Evolutionary conservation across 768 basidiomycete species (phyloP), one percentile per base, ranked within the genome.

Genomic region (Boletellus ananas): DNA sequence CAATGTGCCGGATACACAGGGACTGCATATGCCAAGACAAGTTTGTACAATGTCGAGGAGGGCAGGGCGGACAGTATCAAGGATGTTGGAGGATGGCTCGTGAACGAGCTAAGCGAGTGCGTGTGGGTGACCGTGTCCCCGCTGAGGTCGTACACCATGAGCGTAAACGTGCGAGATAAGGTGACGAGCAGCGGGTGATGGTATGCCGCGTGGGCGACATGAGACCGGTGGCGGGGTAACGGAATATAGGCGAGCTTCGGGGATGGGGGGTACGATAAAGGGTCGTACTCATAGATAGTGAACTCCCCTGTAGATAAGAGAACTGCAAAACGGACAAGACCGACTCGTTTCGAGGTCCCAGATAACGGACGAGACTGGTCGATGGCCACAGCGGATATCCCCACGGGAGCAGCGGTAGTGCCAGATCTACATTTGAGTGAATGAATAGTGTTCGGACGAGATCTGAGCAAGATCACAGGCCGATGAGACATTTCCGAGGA

Each of bases 1-100:
- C 86, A 92, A 63, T 92, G 90, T 16, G 74, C 73, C 4, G 90
- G 90, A 63, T 87, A 91, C 37, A 92, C 84, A 27, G 87, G 88
- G 33, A 82, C 73, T 17, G 87, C 74, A 67, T 90, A 90, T 16
- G 84, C 80, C 57, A 92, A 67, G 23, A 91, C 72, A 44, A 92
- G 76, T 62, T 84, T 90, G 70, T 87, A 92, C 25, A 71, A 77
- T 11, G 70, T 63, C 10, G 78, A 59, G 16, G 82, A 75, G 20
- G 80, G 79, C 53, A 68, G 45, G 20, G 77, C 73, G 20, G 89
- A 87, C 40, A 92, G 70, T n/a, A 90, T 79, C n/a, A 92, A 69
- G 4, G 88, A 90, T 4, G 82, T 79, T 2, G 90, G 90, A 1
- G 87, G 86, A 64, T 83, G 84, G 3, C 87, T 88, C 9, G 86